phyloP scores from a whole-genome alignment of 805 yeast species.

The Candida dajiaensis region DNA sequence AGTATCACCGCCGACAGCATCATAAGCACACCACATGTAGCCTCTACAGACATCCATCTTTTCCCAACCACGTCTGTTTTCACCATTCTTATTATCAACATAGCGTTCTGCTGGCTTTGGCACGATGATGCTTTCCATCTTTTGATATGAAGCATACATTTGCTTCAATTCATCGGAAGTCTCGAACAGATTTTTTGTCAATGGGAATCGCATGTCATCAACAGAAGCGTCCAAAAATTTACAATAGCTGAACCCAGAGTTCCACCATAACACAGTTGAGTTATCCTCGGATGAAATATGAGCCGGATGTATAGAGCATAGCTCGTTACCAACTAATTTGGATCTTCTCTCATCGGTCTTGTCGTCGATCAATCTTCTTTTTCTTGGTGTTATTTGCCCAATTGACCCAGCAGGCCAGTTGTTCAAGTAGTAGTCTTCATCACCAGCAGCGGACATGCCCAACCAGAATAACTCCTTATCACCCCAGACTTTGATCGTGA shows the following conservation, averaged over 20 bases:
- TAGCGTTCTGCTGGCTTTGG: conserved; percentile 41
- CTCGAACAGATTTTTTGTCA: conserved; percentile 9
- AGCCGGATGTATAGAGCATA: conserved; percentile 59
- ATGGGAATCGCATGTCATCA: conserved; percentile 16
- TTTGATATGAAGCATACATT: conserved; percentile 32
- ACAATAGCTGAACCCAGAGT: conserved; percentile 50
- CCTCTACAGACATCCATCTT: conserved; percentile 40
- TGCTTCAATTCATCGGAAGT: conserved; percentile 23
- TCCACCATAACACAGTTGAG: conserved; percentile 45
- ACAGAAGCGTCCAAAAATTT: conserved; percentile 11
- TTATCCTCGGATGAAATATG: conserved; percentile 45
- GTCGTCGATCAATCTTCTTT: conserved; percentile 12
- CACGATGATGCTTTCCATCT: conserved; percentile 38
- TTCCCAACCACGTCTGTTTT: conserved; percentile 39
- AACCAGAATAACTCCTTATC: conserved; percentile 68
- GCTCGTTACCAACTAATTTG: conserved; percentile 29
- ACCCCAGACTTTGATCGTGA: conserved; percentile 49
- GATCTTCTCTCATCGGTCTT: conserved; percentile 11
- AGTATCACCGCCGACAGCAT: conserved; percentile 38
- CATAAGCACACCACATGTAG: conserved; percentile 55
- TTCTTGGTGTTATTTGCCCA: conserved; percentile 35
- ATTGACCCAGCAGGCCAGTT: conserved; percentile 49
- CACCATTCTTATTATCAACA: conserved; percentile 32
- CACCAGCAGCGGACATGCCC: conserved; percentile 48
- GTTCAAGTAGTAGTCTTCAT: conserved; percentile 48